Conservation (phyloP, 345 rosid species). For the Corchorus olitorius region DNA sequence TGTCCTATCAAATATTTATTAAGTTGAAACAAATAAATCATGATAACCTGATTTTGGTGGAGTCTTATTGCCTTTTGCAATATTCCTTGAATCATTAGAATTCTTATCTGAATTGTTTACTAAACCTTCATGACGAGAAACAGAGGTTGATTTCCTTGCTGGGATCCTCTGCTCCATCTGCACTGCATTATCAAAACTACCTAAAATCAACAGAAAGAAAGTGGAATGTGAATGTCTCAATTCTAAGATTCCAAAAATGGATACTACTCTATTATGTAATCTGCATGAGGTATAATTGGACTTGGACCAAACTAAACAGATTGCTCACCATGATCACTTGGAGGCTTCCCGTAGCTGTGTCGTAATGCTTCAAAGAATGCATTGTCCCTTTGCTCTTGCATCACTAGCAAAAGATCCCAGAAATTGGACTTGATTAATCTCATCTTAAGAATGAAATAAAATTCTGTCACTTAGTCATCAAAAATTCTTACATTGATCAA, state of each 20-base stretch:
- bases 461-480: neutral
- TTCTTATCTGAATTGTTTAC: constrained; percentile 26
- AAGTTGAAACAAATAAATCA: neutral
- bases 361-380: constrained; percentile 40
- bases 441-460: neutral
- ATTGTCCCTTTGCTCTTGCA: constrained; percentile 48
- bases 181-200: constrained; percentile 21
- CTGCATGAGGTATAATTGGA: neutral
- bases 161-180: constrained; percentile 28
- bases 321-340: constrained; percentile 37
- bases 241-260: neutral
- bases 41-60: constrained; percentile 49
- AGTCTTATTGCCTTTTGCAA: constrained; percentile 27
- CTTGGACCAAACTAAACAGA: neutral
- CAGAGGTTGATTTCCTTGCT: constrained; percentile 39
- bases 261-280: neutral
- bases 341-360: constrained; percentile 50
- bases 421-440: neutral
- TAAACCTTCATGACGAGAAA: constrained; percentile 22
- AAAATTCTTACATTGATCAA: constrained; percentile 44
- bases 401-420: constrained; percentile 35
- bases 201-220: constrained; percentile 19
- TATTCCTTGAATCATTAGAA: constrained; percentile 25
- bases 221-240: neutral
- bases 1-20: too few species aligned